phyloP scores from a whole-genome alignment of 1,139 yeast genomes.

The Barnettozyma hawaiiensis region DNA sequence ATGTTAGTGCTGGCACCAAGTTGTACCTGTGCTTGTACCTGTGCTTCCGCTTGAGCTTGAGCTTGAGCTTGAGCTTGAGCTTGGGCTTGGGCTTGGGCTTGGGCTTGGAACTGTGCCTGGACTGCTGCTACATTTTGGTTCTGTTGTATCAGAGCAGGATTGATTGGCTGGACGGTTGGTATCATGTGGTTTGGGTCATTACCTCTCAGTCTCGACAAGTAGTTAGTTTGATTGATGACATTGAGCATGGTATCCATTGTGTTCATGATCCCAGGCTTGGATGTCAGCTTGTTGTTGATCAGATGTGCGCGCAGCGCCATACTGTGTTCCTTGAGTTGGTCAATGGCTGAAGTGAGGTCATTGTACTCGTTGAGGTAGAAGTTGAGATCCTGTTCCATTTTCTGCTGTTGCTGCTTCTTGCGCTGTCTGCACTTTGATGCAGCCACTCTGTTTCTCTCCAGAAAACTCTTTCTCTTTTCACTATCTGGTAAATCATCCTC shows the following conservation, averaged over 20 bases:
- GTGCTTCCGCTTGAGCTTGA: too few species aligned
- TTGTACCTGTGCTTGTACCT: constrained; percentile 4
- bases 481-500: constrained; percentile 38
- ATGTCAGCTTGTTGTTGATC: constrained; percentile 25
- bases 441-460: constrained; percentile 90
- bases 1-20: background rate
- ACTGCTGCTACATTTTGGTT: constrained; percentile 10
- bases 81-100: constrained; percentile 4
- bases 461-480: constrained; percentile 73
- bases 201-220: constrained; percentile 24
- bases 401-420: constrained; percentile 81
- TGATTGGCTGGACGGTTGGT: constrained; percentile 27
- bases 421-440: constrained; percentile 95
- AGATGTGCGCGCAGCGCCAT: constrained; percentile 40
- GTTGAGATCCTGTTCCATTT: constrained; percentile 71
- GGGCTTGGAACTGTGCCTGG: constrained; percentile 6
- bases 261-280: constrained; percentile 10
- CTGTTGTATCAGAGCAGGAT: constrained; percentile 23
- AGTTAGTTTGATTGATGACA: constrained; percentile 21
- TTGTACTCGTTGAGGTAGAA: constrained; percentile 70
- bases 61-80: constrained; percentile 8
- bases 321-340: constrained; percentile 55
- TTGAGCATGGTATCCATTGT: constrained; percentile 16
- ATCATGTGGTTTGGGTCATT: constrained; percentile 22
- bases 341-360: constrained; percentile 54